phyloP scores from a whole-genome alignment of 352 stramenopile species.

The Globisporangium solare region DNA sequence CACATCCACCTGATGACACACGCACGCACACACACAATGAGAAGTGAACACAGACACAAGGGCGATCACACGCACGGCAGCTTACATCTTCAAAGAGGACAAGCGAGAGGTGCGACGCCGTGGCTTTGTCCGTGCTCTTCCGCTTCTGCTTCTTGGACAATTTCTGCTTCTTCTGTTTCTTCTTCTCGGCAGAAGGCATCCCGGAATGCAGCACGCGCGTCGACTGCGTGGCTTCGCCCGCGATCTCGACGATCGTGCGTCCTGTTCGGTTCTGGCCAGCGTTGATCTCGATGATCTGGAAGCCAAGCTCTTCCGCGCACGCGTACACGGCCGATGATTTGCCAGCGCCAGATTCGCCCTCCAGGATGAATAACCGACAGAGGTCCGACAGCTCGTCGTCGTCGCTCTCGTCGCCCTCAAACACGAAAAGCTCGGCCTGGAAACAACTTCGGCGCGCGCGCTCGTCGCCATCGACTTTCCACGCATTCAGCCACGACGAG shows the following conservation, averaged over 20 bases:
- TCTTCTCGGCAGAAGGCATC: conserved; percentile 23
- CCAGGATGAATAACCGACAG: conserved; percentile 66
- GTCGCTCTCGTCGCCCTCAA: conserved; percentile 59
- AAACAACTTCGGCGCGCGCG: conserved; percentile 42
- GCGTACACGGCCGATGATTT: conserved; percentile 81
- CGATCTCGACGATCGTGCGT: conserved; percentile 66
- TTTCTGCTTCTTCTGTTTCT: conserved; percentile 31
- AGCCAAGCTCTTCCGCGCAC: conserved; percentile 75
- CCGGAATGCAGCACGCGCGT: conserved; percentile 63
- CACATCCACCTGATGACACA: conserved; percentile 38
- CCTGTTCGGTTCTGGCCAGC: conserved; percentile 68
- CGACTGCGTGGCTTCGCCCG: conserved; percentile 81
- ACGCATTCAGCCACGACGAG: conserved; percentile 66
- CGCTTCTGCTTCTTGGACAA: conserved; percentile 38
- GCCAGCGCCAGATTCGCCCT: conserved; percentile 61
- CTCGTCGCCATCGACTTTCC: conserved; percentile 55
- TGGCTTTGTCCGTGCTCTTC: conserved; percentile 27
- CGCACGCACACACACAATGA: conserved; percentile 3
- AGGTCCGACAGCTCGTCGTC: conserved; percentile 46
- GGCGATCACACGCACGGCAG: neutral
- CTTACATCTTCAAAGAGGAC: conserved; percentile 82
- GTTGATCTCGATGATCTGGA: conserved; percentile 85
- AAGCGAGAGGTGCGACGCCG: conserved; percentile 56
- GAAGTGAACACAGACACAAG: neutral
- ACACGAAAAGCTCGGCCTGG: conserved; percentile 58